Base-by-base conservation (phyloP, 2,329 filamentous ascomycete genomes). In the Talaromyces sp. region DNA sequence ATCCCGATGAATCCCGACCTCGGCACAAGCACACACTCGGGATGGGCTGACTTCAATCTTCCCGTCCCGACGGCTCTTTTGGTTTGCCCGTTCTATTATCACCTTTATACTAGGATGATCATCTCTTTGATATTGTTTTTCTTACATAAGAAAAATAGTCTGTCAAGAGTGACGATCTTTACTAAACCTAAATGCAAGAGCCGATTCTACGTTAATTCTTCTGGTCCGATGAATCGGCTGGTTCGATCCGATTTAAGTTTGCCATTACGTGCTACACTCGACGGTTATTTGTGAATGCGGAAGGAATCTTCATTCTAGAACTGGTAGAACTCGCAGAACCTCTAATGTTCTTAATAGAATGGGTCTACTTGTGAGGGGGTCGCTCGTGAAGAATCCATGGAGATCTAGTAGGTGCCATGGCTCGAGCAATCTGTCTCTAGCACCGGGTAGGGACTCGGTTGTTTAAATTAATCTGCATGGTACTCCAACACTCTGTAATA, bases 1-100 rank as follows among this genome's bases (percentile, higher is more conserved):
- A 39, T 44, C n/a, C 37, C 30, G 42, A 48, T 48, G 47, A 16
- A 39, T 44, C n/a, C 37, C 30, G 42, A 48, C 52, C 52, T 54
- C 48, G 52, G 52, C 43, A 24, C 30, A 20, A 20, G 16, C 17
- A 47, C 24, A 27, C 4, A 46, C 35, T 52, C 50, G 50, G 50
- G 29, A 47, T 52, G 37, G 37, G 19, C 20, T 48, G 46, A 48
- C 36, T 36, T 17, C 11, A 6, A 20, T 29, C 8, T 16, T 47
- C 22, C 30, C 48, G 43, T 39, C 47, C 51, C 51, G 47, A 54
- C 47, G 51, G 47, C 13, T 3, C 3, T n/a, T 54, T 14, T 20
- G 16, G 43, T 9, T n/a, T 49, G n/a, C 46, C 51, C 46, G 47
- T 20, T 24, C 8, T 13, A 22, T 22, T 22, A 20, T n/a, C 24